A percentile compares a stretch with the other conserved stretches of the same genome.
Evolutionary conservation across 495 filamentous ascomycete species (phyloP).

Genomic region (Trichoderma reesei): DNA sequence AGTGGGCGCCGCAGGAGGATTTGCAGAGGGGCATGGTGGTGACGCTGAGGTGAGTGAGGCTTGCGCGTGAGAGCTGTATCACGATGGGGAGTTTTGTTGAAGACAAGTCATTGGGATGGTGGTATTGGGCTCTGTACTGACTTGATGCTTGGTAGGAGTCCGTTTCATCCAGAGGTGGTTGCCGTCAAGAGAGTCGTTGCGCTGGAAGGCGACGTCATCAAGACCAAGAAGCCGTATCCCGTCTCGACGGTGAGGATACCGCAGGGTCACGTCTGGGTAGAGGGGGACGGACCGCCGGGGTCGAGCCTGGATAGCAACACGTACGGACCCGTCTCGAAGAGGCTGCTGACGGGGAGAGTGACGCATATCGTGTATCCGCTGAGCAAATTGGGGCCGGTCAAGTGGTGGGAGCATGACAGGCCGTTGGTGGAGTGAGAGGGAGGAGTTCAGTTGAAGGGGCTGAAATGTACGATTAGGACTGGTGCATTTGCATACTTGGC

Average conservation of each 20-base stretch:
- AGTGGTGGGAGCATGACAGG: slow-evolving; percentile 35
- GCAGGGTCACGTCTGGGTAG: slow-evolving; percentile 67
- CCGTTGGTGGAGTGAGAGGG: slow-evolving; percentile 11
- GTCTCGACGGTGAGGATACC: slow-evolving; percentile 49
- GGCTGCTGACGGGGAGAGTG: slow-evolving; percentile 53
- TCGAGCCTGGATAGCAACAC: slow-evolving; percentile 62
- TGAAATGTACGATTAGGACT: background rate
- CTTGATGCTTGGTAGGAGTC: slow-evolving; percentile 40
- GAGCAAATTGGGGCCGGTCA: slow-evolving; percentile 37
- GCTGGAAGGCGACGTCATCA: slow-evolving; percentile 58
- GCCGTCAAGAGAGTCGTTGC: slow-evolving; percentile 63
- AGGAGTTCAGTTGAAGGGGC: too few species aligned
- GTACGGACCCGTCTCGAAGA: slow-evolving; percentile 57
- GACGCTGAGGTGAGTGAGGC: slow-evolving; percentile 35
- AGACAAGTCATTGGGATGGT: too few species aligned
- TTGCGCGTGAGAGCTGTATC: background rate
- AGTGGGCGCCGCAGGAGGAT: slow-evolving; percentile 33
- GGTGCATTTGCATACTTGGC: background rate
- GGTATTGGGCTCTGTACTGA: background rate
- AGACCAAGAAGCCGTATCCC: slow-evolving; percentile 51
- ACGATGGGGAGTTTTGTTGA: background rate
- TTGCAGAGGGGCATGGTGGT: slow-evolving; percentile 46
- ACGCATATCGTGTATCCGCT: slow-evolving; percentile 54
- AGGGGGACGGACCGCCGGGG: slow-evolving; percentile 54
- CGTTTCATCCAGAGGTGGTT: slow-evolving; percentile 46